A percentile compares a stretch with the other conserved stretches of the same genome.
Conservation (phyloP, 108 stramenopile genomes). For the Asterionellopsis glacialis region DNA sequence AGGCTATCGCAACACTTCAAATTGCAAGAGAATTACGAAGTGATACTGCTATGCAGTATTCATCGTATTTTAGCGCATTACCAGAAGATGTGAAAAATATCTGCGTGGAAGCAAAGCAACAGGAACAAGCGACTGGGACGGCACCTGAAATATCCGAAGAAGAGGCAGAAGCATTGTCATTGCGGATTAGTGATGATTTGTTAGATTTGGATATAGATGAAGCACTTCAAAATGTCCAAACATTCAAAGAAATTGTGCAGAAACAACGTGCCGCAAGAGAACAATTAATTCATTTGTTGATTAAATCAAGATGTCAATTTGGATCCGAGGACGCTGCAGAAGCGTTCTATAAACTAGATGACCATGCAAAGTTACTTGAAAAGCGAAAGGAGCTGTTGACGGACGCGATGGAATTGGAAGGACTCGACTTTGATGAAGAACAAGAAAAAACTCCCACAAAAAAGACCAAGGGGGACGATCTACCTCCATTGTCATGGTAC, state of each 20-base stretch:
- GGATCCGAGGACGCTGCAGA: conserved; percentile 69
- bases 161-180: conserved; percentile 34
- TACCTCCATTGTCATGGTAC: conserved; percentile 45
- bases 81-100: conserved; percentile 50
- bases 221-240: conserved; percentile 41
- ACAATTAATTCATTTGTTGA: conserved; percentile 45
- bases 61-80: conserved; percentile 39
- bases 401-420: conserved; percentile 83
- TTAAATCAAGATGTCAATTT: conserved; percentile 74
- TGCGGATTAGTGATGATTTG: conserved; percentile 49
- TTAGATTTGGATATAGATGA: conserved; percentile 69
- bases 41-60: conserved; percentile 61
- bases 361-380: conserved; percentile 37
- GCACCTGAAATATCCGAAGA: conserved; percentile 9
- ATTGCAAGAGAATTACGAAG: conserved; percentile 78
- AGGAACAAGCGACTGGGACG: conserved; percentile 2
- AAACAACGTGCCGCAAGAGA: conserved; percentile 58
- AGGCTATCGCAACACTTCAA: conserved; percentile 74
- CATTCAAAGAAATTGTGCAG: conserved; percentile 51
- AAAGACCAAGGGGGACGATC: conserved; percentile 22
- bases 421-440: conserved; percentile 50
- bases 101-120: conserved; percentile 21
- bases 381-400: conserved; percentile 51
- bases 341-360: conserved; percentile 34
- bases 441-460: conserved; percentile 25